Conservation (phyloP, 768 basidiomycete genomes). For the Aureoboletus auriporus region DNA sequence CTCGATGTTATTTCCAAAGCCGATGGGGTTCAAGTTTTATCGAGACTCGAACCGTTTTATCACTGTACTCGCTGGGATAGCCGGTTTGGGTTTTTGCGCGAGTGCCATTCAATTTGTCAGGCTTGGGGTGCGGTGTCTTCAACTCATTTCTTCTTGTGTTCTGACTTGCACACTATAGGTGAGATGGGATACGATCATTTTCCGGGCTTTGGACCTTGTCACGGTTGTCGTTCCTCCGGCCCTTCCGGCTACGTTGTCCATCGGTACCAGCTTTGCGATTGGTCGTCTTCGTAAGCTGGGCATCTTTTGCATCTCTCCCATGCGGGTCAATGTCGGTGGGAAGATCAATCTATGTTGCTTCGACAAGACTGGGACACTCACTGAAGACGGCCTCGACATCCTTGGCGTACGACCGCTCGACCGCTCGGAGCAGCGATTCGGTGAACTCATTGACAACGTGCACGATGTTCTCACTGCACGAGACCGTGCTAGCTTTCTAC, state of each 20-base stretch:
- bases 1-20: conserved; percentile 98
- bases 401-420: conserved; percentile 89
- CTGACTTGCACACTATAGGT: conserved; percentile 46
- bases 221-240: conserved; percentile 98
- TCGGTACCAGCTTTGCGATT: conserved; percentile 95
- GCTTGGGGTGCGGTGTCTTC: conserved; percentile 58
- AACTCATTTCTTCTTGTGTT: not conserved
- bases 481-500: conserved; percentile 80
- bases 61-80: conserved; percentile 85
- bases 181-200: conserved; percentile 82
- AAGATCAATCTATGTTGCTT: conserved; percentile 98
- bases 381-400: conserved; percentile 96
- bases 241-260: conserved; percentile 92
- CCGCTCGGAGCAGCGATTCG: conserved; percentile 71
- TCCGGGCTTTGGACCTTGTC: conserved; percentile 91
- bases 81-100: conserved; percentile 84
- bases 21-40: conserved; percentile 99
- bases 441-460: conserved; percentile 84
- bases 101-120: conserved; percentile 90
- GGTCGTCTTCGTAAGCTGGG: conserved; percentile 78
- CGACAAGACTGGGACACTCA: conserved; percentile 98
- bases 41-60: conserved; percentile 90
- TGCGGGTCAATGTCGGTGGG: conserved; percentile 90
- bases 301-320: conserved; percentile 96
- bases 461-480: conserved; percentile 72